A percentile compares a stretch with the other conserved stretches of the same genome.
Evolutionary conservation across 768 basidiomycete genomes (phyloP).

Genomic region (Strobilomyces dryophilus): DNA sequence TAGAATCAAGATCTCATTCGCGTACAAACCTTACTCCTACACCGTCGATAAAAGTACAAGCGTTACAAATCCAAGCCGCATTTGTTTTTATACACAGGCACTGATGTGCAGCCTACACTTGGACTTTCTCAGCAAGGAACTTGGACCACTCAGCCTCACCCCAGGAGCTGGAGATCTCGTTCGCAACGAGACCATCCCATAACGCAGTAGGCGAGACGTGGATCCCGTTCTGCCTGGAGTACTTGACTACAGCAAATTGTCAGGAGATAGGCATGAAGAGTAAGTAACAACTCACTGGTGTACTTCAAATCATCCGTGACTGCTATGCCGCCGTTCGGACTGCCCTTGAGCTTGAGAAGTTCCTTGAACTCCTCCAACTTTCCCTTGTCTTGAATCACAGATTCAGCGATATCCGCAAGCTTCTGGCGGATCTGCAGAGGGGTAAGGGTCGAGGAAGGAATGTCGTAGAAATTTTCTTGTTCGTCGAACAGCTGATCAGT

Average conservation of each 20-base stretch:
- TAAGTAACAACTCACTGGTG: constrained; percentile 51
- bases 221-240: constrained; percentile 84
- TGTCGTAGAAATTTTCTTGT: constrained; percentile 79
- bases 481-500: constrained; percentile 63
- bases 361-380: constrained; percentile 55
- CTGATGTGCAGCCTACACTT: constrained; percentile 25
- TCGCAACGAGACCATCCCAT: constrained; percentile 71
- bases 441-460: constrained; percentile 61
- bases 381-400: constrained; percentile 44
- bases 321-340: constrained; percentile 75
- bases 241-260: constrained; percentile 62
- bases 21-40: neutral
- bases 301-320: constrained; percentile 89
- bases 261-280: neutral
- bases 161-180: constrained; percentile 79
- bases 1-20: neutral
- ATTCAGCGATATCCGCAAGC: constrained; percentile 55
- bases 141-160: constrained; percentile 75
- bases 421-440: constrained; percentile 71
- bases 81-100: neutral
- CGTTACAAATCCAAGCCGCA: neutral
- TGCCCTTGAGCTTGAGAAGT: constrained; percentile 55
- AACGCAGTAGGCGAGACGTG: constrained; percentile 86
- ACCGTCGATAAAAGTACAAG: neutral
- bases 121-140: constrained; percentile 62